Base-by-base conservation (phyloP, 2,329 filamentous ascomycete genomes). In the Microsporum ferrugineum region DNA sequence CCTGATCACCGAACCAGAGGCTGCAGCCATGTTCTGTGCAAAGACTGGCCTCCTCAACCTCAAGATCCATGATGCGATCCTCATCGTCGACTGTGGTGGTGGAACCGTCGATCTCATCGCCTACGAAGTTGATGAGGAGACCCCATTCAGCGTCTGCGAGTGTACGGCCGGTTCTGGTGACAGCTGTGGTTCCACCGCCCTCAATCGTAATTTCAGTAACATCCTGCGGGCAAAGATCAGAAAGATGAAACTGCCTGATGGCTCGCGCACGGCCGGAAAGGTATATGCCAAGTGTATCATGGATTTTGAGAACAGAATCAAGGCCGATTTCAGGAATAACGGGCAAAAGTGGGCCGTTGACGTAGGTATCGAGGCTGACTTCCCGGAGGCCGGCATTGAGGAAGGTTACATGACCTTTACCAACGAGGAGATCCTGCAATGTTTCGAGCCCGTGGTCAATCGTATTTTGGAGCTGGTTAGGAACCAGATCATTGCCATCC, bases 321-420 rank as follows among this genome's bases (percentile, higher is more conserved):
- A 99, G 82, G 94, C 94, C 57, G 94, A 97, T 75, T 99, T 99
- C 86, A 86, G 94, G 66, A 97, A 97, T 79, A 97, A 96, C 75
- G 91, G 92, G 57, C 92, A 97, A 76, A 97, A 97, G 76, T 97
- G 94, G 94, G 94, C 94, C 51, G 91, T 97, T 23, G 94, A 99
- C 72, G 94, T 99, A 57, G 94, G 94, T 71, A 97, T 99, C 70
- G 94, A 99, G 79, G 91, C 92, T 49, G 94, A 97, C 72, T 97
- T 95, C 78, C 92, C 92, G 43, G 94, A 97, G 72, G 94, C 94
- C 36, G 91, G 91, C 68, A 97, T 99, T 68, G 94, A 97, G 77
- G 94, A 99, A 76, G 92, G 94, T 58, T 97, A 96, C 79, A 99
- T 99, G 94, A 97, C 92, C 1, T 99, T 99, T 73, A 97, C 91